Evolutionary conservation across 176 grass and related monocot species (phyloP).

Genomic region (Carex kokanica): DNA sequence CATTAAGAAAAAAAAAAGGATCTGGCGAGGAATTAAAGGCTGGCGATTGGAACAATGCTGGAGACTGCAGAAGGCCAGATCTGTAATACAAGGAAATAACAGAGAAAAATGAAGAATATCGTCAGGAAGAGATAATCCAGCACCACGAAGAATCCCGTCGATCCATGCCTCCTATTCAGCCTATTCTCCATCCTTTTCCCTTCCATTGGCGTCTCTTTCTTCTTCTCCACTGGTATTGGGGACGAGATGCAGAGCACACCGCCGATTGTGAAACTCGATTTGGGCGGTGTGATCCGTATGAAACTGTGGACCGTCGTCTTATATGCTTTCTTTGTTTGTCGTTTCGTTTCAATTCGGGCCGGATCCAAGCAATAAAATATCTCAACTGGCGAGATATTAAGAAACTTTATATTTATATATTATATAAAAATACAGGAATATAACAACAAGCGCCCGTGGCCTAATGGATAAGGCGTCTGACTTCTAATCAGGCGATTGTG

Average conservation of each 20-base stretch:
- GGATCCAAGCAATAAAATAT: background rate
- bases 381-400: too few species aligned
- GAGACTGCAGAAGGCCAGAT: slow-evolving; percentile 37
- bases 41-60: background rate
- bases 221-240: background rate
- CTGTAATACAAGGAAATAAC: slow-evolving; percentile 62
- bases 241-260: slow-evolving; percentile 2
- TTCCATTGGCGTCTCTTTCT: slow-evolving; percentile 6
- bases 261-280: background rate
- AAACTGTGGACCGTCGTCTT: background rate
- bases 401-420: too few species aligned
- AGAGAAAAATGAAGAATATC: slow-evolving; percentile 73
- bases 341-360: background rate
- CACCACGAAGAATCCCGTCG: slow-evolving; percentile 66
- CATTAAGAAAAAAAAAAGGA: background rate
- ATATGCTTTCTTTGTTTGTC: background rate
- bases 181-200: slow-evolving; percentile 12
- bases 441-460: slow-evolving; percentile 48
- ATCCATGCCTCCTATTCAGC: slow-evolving; percentile 46
- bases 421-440: too few species aligned
- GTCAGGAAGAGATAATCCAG: slow-evolving; percentile 85
- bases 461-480: slow-evolving; percentile 96
- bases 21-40: background rate
- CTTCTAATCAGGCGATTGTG: slow-evolving; percentile 84
- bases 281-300: background rate